These are phyloP conservation scores for Hyaloscypha bicolor DNA, from an alignment of 495 filamentous ascomycete genomes.

Conservation along the genomic window DNA sequence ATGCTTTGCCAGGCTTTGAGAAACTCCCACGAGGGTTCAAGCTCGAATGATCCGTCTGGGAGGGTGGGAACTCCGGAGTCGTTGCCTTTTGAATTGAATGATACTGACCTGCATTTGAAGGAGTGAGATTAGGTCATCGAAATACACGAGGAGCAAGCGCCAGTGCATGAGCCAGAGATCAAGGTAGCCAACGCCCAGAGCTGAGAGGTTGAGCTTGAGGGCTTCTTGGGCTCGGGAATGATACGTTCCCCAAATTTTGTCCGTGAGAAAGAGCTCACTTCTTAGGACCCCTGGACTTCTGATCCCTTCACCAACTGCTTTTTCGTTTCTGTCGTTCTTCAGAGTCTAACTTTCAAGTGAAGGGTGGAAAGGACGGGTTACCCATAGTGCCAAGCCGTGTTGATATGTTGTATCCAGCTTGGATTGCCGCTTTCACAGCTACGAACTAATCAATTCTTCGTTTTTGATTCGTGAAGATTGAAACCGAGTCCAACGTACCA, in stretches of 20 bases:
- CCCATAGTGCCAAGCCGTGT: slow-evolving; percentile 33
- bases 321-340: background rate
- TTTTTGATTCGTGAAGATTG: background rate
- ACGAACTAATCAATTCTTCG: background rate
- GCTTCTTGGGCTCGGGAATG: slow-evolving; percentile 61
- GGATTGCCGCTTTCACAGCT: slow-evolving; percentile 38
- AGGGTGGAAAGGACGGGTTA: slow-evolving; percentile 11
- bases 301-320: background rate
- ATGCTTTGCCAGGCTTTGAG: slow-evolving; percentile 62
- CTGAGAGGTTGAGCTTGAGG: slow-evolving; percentile 60
- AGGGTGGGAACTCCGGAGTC: no score
- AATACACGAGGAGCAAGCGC: background rate
- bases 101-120: background rate
- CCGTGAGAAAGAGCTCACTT: slow-evolving; percentile 66
- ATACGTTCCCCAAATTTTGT: slow-evolving; percentile 70
- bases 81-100: no score
- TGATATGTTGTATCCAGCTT: slow-evolving; percentile 64
- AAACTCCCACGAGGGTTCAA: no score
- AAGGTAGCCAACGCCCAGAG: slow-evolving; percentile 65
- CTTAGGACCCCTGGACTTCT: slow-evolving; percentile 38
- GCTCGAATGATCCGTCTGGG: no score
- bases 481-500: background rate
- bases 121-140: no score
- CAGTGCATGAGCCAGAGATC: slow-evolving; percentile 74
- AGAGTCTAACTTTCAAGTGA: background rate